These are phyloP conservation scores for Nemania bipapillata DNA, from an alignment of 2,329 filamentous ascomycete species.

Conservation along the genomic window DNA sequence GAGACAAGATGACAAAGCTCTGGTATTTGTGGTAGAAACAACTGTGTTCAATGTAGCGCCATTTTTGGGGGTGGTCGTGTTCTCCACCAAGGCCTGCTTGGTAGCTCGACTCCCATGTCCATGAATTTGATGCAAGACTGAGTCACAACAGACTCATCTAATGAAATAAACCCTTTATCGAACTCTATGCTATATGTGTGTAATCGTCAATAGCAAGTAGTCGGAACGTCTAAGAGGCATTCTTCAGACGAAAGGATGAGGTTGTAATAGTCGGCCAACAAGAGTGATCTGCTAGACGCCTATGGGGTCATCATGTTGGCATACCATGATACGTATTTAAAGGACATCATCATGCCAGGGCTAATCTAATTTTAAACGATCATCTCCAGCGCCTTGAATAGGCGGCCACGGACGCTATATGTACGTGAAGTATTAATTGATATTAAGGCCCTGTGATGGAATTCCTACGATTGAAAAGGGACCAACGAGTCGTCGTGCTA, in stretches of 20 bases:
- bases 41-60: not conserved
- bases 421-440: not conserved
- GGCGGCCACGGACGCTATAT: not conserved
- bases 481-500: slow-evolving; percentile 31
- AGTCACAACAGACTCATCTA: not conserved
- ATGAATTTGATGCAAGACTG: not conserved
- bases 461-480: slow-evolving; percentile 35
- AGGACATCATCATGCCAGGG: not conserved
- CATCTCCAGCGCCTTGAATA: not conserved
- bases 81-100: not conserved
- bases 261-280: not conserved
- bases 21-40: slow-evolving; percentile 5
- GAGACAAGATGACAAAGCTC: not conserved
- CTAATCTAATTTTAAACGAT: not conserved
- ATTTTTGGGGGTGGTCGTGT: not conserved
- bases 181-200: slow-evolving; percentile 16
- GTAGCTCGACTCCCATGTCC: not conserved
- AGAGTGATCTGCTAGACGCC: not conserved
- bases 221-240: not conserved
- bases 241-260: not conserved
- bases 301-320: not conserved
- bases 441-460: slow-evolving; percentile 26
- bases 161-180: slow-evolving; percentile 2
- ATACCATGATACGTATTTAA: not conserved
- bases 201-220: not conserved